These are phyloP conservation scores for Falciphora oryzae DNA, from an alignment of 2,329 filamentous ascomycete genomes.

Conservation along the genomic window DNA sequence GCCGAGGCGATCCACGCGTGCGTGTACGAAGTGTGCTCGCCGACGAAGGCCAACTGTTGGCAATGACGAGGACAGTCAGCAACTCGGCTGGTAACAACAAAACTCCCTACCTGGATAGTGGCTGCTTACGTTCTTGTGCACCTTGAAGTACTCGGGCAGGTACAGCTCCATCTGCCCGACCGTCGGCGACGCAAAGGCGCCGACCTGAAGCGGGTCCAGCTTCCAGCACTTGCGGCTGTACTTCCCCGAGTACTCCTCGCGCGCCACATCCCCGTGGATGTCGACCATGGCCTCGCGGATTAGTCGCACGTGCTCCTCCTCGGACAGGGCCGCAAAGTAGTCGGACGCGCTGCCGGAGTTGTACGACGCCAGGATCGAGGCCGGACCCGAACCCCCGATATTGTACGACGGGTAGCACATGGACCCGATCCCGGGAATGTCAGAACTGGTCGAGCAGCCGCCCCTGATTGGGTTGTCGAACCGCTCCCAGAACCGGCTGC, in stretches of 20 bases:
- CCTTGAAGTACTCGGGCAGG: slow-evolving; percentile 65
- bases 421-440: slow-evolving; percentile 54
- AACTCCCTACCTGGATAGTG: no score
- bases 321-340: slow-evolving; percentile 40
- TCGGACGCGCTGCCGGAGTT: slow-evolving; percentile 34
- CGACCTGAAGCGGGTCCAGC: slow-evolving; percentile 53
- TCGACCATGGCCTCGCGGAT: slow-evolving; percentile 61
- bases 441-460: slow-evolving; percentile 49
- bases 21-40: slow-evolving; percentile 65
- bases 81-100: no score
- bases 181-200: slow-evolving; percentile 54
- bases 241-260: slow-evolving; percentile 58
- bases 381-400: slow-evolving; percentile 57
- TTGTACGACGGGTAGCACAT: slow-evolving; percentile 64
- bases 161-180: slow-evolving; percentile 64
- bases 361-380: slow-evolving; percentile 57
- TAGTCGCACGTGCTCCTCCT: slow-evolving; percentile 56
- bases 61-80: no score
- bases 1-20: slow-evolving; percentile 66
- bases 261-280: slow-evolving; percentile 55
- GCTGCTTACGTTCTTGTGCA: slow-evolving; percentile 49
- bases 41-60: slow-evolving; percentile 56
- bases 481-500: slow-evolving; percentile 56
- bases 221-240: slow-evolving; percentile 63
- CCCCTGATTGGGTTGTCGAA: slow-evolving; percentile 51